phyloP scores from a whole-genome alignment of 306 rosid species.

The Quercus suber region DNA sequence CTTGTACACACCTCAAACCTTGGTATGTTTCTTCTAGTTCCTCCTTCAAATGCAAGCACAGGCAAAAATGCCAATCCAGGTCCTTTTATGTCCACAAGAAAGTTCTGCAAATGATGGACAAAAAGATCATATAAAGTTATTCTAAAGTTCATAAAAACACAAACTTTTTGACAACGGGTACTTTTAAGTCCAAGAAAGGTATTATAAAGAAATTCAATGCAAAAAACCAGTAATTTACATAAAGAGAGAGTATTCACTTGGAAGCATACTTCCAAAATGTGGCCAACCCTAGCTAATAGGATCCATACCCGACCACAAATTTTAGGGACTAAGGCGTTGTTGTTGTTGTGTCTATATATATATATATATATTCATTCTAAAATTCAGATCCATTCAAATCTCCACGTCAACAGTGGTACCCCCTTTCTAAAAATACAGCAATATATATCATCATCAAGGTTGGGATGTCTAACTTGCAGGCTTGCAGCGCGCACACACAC shows the following conservation, averaged over 20 bases:
- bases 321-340: too few relatives aligned
- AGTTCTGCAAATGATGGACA: conserved; percentile 49
- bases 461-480: too few relatives aligned
- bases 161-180: not conserved
- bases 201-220: not conserved
- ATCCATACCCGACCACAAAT: too few relatives aligned
- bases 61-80: conserved; percentile 77
- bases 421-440: too few relatives aligned
- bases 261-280: not conserved
- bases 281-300: too few relatives aligned
- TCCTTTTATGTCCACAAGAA: conserved; percentile 90
- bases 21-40: conserved; percentile 95
- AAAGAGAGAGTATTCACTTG: not conserved
- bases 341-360: too few relatives aligned
- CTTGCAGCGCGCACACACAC: too few relatives aligned
- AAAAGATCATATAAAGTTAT: not conserved
- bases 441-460: too few relatives aligned
- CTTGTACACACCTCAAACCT: conserved; percentile 66
- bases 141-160: not conserved
- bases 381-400: too few relatives aligned
- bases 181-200: not conserved
- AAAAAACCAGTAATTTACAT: not conserved
- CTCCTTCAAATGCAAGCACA: conserved; percentile 98
- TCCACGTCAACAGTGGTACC: too few relatives aligned
- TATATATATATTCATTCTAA: too few relatives aligned